Conservation (phyloP, 2,329 filamentous ascomycete genomes). For the Calcarisporium arbuscula region DNA sequence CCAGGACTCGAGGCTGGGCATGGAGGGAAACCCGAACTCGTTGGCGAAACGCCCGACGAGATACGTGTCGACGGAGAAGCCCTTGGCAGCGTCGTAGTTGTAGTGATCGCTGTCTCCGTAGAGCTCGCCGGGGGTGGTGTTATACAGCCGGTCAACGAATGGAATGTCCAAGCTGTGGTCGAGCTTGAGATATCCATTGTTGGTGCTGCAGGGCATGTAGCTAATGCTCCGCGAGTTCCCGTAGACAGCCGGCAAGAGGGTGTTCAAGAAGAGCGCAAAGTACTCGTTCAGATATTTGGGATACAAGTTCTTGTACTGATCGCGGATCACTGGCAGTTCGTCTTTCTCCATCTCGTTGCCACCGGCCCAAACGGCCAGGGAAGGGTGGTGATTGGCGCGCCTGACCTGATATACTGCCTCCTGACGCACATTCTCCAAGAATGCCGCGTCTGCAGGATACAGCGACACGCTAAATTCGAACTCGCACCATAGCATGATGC, state of each 20-base stretch:
- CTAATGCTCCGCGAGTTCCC: constrained; percentile 52
- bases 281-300: constrained; percentile 35
- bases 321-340: constrained; percentile 34
- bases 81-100: constrained; percentile 45
- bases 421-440: constrained; percentile 47
- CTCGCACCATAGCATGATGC: constrained; percentile 55
- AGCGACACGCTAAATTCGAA: constrained; percentile 56
- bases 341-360: constrained; percentile 55
- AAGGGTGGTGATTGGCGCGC: constrained; percentile 53
- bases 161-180: constrained; percentile 45
- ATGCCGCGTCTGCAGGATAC: constrained; percentile 47
- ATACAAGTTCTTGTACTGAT: constrained; percentile 32
- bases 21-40: constrained; percentile 57
- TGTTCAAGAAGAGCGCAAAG: constrained; percentile 50
- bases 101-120: constrained; percentile 58
- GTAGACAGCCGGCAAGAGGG: constrained; percentile 49
- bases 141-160: constrained; percentile 50
- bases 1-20: constrained; percentile 55
- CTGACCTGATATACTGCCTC: constrained; percentile 55
- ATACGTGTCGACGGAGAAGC: constrained; percentile 48
- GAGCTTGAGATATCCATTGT: constrained; percentile 49
- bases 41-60: constrained; percentile 54
- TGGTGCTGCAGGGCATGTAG: constrained; percentile 54
- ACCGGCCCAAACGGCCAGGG: constrained; percentile 45
- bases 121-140: constrained; percentile 40